Conservation (phyloP, 495 filamentous ascomycete genomes). For the Xylaria bambusicola region DNA sequence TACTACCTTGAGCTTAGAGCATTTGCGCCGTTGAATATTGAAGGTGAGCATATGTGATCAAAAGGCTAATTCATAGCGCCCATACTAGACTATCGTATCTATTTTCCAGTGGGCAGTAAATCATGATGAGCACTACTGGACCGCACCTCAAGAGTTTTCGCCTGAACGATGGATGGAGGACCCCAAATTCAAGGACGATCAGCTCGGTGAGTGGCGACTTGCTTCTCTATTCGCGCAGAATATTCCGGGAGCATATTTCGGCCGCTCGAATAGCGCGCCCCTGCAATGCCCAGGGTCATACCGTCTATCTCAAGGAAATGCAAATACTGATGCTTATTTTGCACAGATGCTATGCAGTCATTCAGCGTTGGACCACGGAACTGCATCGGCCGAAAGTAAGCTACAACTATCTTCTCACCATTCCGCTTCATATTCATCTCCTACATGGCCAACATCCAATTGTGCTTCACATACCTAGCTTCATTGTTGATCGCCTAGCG, state of each 20-base stretch:
- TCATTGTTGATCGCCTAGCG: no score
- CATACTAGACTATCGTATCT: constrained; percentile 45
- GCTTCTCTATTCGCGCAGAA: background rate
- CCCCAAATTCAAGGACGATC: constrained; percentile 42
- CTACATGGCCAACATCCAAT: no score
- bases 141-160: constrained; percentile 44
- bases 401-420: constrained; percentile 6
- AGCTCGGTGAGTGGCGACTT: constrained; percentile 17
- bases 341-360: constrained; percentile 43
- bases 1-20: no score
- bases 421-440: no score
- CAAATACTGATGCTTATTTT: background rate
- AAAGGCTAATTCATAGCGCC: no score
- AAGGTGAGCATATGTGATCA: no score
- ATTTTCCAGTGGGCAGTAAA: constrained; percentile 52
- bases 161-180: constrained; percentile 53
- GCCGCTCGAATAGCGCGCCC: no score
- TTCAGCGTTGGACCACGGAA: constrained; percentile 57
- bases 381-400: constrained; percentile 59
- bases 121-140: constrained; percentile 39
- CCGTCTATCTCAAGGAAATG: background rate
- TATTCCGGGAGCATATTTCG: no score
- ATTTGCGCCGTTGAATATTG: no score
- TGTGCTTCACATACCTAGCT: no score
- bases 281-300: background rate